Conservation (phyloP, 2,329 filamentous ascomycete species). For the Monosporascus sp. region DNA sequence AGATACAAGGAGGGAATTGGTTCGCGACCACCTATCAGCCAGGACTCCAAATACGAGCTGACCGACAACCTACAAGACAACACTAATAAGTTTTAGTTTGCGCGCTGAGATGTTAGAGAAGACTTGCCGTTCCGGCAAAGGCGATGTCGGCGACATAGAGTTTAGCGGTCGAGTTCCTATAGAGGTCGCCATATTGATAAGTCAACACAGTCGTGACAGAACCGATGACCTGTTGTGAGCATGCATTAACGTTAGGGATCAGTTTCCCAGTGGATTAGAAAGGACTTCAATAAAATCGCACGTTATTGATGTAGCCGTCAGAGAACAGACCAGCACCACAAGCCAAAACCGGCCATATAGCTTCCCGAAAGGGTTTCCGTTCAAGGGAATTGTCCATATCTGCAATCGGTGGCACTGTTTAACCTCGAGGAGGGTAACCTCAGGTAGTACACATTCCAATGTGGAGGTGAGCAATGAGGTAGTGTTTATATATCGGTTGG, state of each 20-base stretch:
- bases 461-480: too few relatives aligned
- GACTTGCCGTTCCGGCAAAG: constrained; percentile 65
- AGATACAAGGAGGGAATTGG: constrained; percentile 72
- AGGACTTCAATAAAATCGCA: constrained; percentile 29
- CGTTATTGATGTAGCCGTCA: constrained; percentile 88
- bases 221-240: constrained; percentile 65
- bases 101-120: background rate
- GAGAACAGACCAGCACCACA: constrained; percentile 88
- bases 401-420: too few relatives aligned
- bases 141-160: constrained; percentile 76
- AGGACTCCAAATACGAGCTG: constrained; percentile 77
- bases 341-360: constrained; percentile 66
- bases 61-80: constrained; percentile 53
- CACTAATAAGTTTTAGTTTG: background rate
- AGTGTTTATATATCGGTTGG: too few relatives aligned
- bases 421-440: too few relatives aligned
- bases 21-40: constrained; percentile 79
- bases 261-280: background rate
- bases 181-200: constrained; percentile 63
- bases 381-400: background rate
- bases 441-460: too few relatives aligned
- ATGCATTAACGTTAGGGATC: background rate
- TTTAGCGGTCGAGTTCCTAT: constrained; percentile 61
- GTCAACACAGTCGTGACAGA: constrained; percentile 74
- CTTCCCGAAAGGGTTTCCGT: constrained; percentile 23